Conservation (phyloP, 345 rosid genomes). For the Arabidopsis suecica region DNA sequence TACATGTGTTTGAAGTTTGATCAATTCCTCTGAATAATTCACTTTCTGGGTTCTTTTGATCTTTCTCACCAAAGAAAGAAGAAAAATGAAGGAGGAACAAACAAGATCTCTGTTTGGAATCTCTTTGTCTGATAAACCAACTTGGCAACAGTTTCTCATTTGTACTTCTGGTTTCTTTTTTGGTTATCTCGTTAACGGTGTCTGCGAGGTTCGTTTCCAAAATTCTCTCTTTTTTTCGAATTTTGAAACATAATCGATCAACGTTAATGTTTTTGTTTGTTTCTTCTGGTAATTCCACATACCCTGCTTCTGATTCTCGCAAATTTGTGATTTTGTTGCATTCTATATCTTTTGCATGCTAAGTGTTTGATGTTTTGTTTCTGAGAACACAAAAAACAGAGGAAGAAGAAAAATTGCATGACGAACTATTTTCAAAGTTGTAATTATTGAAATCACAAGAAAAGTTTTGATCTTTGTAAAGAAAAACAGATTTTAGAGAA, state of each 20-base stretch:
- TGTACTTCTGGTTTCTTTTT: conserved; percentile 97
- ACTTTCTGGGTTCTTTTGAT: conserved; percentile 12
- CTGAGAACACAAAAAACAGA: conserved; percentile 16
- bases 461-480: conserved; percentile 14
- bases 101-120: conserved; percentile 76
- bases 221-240: neutral
- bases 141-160: conserved; percentile 88
- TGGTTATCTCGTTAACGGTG: conserved; percentile 91
- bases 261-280: conserved; percentile 1
- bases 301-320: neutral
- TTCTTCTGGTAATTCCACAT: neutral
- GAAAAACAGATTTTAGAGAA: neutral
- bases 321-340: neutral
- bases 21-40: conserved; percentile 17
- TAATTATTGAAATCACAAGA: neutral
- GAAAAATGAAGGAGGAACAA: conserved; percentile 71
- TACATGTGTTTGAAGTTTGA: conserved; percentile 40
- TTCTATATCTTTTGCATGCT: conserved; percentile 7
- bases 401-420: conserved; percentile 33
- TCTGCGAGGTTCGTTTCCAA: conserved; percentile 72
- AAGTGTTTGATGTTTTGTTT: conserved; percentile 31
- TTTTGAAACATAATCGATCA: neutral
- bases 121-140: conserved; percentile 70
- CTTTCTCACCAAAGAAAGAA: neutral
- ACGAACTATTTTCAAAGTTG: conserved; percentile 26